These are phyloP conservation scores for Apiotrichum veenhuisii DNA, from an alignment of 1,284 basidiomycete genomes.

Conservation along the genomic window DNA sequence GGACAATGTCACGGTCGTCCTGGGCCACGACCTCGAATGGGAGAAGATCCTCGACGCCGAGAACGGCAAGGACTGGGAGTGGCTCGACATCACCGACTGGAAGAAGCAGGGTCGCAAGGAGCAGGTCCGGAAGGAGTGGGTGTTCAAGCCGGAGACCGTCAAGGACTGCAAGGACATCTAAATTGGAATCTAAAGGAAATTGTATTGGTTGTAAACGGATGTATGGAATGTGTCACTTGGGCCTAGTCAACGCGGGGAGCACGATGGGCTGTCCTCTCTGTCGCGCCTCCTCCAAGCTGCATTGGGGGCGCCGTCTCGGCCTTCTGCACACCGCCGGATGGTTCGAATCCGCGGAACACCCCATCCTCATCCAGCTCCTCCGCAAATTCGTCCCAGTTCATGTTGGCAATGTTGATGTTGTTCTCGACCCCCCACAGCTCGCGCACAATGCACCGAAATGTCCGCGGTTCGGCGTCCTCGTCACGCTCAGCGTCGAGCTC, in stretches of 20 bases:
- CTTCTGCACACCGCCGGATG: too few species aligned
- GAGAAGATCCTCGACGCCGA: conserved; percentile 14
- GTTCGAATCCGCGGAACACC: background rate
- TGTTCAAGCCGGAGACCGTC: conserved; percentile 3
- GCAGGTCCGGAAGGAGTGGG: conserved; percentile 10
- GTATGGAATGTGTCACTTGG: too few species aligned
- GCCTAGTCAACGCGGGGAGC: too few species aligned
- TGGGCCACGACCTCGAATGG: conserved; percentile 22
- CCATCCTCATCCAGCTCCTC: background rate
- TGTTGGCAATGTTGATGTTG: conserved; percentile 9
- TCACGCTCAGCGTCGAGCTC: background rate
- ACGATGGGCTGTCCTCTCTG: too few species aligned
- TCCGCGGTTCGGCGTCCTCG: background rate
- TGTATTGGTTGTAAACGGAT: too few species aligned
- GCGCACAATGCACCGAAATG: background rate
- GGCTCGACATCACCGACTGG: conserved; percentile 16
- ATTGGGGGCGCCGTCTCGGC: too few species aligned
- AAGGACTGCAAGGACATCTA: background rate
- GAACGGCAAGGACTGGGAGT: conserved; percentile 17
- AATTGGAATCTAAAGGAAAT: too few species aligned
- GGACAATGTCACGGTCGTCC: conserved; percentile 13
- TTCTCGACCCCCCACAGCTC: conserved; percentile 7
- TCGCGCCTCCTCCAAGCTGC: too few species aligned
- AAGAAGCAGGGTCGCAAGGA: conserved; percentile 12
- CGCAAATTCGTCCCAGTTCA: conserved; percentile 5